Conservation (phyloP, 2,329 filamentous ascomycete genomes). For the Epicoccum nigrum region DNA sequence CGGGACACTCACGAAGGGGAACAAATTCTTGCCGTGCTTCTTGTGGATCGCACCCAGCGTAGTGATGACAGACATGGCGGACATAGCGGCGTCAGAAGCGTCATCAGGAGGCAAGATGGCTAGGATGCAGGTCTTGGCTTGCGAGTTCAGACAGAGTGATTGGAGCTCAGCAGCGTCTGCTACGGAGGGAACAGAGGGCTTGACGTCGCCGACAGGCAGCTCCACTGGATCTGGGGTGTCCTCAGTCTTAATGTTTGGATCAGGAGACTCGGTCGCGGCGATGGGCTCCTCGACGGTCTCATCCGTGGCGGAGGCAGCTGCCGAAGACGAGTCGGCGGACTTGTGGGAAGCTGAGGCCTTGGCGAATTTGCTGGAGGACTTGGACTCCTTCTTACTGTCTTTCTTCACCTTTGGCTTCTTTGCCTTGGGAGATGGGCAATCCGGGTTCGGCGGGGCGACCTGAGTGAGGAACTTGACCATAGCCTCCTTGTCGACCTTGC, state of each 20-base stretch:
- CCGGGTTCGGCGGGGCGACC: conserved; percentile 77
- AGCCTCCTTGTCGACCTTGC: conserved; percentile 82
- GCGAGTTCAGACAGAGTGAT: conserved; percentile 73
- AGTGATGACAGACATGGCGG: conserved; percentile 51
- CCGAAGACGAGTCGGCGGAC: conserved; percentile 55
- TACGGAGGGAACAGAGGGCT: conserved; percentile 69
- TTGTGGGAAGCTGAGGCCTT: conserved; percentile 60
- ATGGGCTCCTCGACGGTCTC: conserved; percentile 56
- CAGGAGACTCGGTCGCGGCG: conserved; percentile 61
- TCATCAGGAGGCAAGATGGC: conserved; percentile 54
- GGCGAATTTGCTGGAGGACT: conserved; percentile 56
- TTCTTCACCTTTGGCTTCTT: conserved; percentile 53
- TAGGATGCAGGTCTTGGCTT: conserved; percentile 83
- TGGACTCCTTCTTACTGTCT: conserved; percentile 54
- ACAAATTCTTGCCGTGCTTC: conserved; percentile 76
- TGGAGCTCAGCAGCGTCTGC: conserved; percentile 68
- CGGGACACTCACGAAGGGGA: conserved; percentile 82
- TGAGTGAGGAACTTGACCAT: conserved; percentile 85
- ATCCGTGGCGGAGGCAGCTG: conserved; percentile 56
- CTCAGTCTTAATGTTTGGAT: conserved; percentile 54
- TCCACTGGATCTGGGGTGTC: conserved; percentile 56
- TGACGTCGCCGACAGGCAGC: conserved; percentile 59
- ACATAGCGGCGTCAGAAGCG: conserved; percentile 54
- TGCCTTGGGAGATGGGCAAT: conserved; percentile 63
- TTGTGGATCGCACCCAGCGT: conserved; percentile 75